Evolutionary conservation across 192 early-diverging fungal species (phyloP), one percentile per base, ranked within the genome.

Genomic region (Rhizophagus sp.): DNA sequence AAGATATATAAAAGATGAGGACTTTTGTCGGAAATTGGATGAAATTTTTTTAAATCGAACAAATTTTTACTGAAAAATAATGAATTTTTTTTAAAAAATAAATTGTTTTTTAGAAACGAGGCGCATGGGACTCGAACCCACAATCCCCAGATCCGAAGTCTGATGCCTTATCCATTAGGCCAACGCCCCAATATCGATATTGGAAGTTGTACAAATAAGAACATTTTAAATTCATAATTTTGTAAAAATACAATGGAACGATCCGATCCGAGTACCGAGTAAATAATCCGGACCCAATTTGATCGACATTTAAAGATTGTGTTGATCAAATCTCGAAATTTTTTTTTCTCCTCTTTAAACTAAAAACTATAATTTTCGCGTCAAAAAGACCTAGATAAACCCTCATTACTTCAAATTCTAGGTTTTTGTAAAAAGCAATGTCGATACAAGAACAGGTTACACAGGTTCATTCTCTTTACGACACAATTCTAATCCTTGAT

Each of bases 401-500:
- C 5, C 39, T 41, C 39, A 12, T 47, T 47, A 47, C 11, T 12
- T 47, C 44, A 12, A 12, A 47, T 12, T 41, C 7, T 0, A 41
- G 7, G 4, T 17, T 57, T 4, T 57, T 22, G 3, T 57, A 57
- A 57, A 57, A 22, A 17, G 5, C 0, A 41, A 57, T 57, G 52
- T 22, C 52, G 19, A 22, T 0, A 57, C 68, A 70, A 41, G 68
- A 70, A 11, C 36, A 82, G 79, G 82, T 84, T 52, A 85, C 86
- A 17, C 88, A 94, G 80, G 93, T 96, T 80, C 89, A 94, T 84
- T 89, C 92, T 79, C 87, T 94, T 82, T 96, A 95, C 83, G 96
- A 99, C 84, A 97, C 96, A 79, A 92, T 99, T 87, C 92, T 99
- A 79, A 99, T 99, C 87, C 90, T 99, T 79, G 98, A 99, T 89